Conservation (phyloP, 306 rosid genomes). For the Corylus avellana region DNA sequence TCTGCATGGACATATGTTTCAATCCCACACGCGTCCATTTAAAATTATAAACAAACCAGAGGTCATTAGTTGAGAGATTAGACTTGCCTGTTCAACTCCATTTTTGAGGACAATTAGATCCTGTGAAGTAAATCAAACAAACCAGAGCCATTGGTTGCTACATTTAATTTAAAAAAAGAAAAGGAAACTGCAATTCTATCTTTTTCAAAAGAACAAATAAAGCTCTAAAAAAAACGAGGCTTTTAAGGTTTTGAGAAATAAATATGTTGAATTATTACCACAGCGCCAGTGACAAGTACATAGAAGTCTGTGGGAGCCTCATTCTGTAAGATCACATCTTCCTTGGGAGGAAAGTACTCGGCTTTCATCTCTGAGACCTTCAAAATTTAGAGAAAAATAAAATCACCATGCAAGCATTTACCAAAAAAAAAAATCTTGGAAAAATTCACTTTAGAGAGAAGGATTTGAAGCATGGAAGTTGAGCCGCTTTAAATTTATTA, state of each 20-base stretch:
- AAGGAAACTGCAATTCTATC: not conserved
- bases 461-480: not conserved
- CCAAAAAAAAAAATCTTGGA: not conserved
- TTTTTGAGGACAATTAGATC: slow-evolving; percentile 64
- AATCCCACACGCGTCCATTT: not conserved
- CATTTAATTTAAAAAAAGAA: not conserved
- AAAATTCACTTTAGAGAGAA: slow-evolving; percentile 10
- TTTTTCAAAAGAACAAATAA: not conserved
- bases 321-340: slow-evolving; percentile 90
- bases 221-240: not conserved
- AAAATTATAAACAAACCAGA: no score
- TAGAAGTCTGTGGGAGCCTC: slow-evolving; percentile 98
- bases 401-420: slow-evolving; percentile 8
- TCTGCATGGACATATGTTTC: slow-evolving; percentile 1
- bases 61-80: not conserved
- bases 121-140: slow-evolving; percentile 40
- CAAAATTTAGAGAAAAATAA: slow-evolving; percentile 16
- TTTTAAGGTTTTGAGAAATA: not conserved
- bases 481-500: slow-evolving; percentile 8
- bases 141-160: slow-evolving; percentile 24
- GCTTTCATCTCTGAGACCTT: slow-evolving; percentile 99
- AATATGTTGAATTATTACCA: slow-evolving; percentile 50
- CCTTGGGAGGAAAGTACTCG: slow-evolving; percentile 95
- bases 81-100: slow-evolving; percentile 80
- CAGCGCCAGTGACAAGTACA: slow-evolving; percentile 80